Base-by-base conservation (phyloP, 108 stramenopile species). In the Cyclotella choctawhatcheeana region DNA sequence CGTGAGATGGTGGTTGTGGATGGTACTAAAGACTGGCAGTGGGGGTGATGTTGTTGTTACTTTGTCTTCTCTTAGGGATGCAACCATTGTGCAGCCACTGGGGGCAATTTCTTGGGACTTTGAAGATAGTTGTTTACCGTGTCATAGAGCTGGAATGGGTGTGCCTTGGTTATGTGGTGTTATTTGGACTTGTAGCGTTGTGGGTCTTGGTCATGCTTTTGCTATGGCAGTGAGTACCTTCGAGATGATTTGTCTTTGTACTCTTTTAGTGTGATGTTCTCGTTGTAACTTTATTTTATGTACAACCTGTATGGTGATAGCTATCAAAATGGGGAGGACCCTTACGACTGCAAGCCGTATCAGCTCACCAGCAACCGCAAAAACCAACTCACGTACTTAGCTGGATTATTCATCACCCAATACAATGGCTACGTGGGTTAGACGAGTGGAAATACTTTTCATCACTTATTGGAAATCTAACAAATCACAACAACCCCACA, bases 141-240 rank as follows among this genome's bases (percentile, higher is more conserved):
- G 78, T 45, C 61, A 63, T 55, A 35, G 44, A 29, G 55, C 44
- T 13, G 70, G 52, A 3, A 56, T 65, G 52, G 73, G 74, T 16
- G 30, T 85, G 78, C 71, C 82, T 24, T 84, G 58, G 72, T 63
- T 85, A 68, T 92, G 80, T 79, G 86, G 79, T 13, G 29, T 88
- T 58, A 33, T 88, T 56, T 92, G 91, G 91, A 78, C 88, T 52
- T 69, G 70, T 26, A 52, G 82, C 1, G 84, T 88, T 6, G 76
- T 86, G 3, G 84, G 81, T 29, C 59, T 73, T 22, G 87, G 87
- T n/a, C 82, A 85, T 60, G 79, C 76, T 12, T 80, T 55, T 72
- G 81, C 81, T 14, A 56, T 67, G 26, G 79, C 69, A 20, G 74
- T 84, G 20, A 83, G 76, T 48, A 10, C 4, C 18, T 48, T 4